phyloP scores from a whole-genome alignment of 257 asterid species.

The Capsicum baccatum region DNA sequence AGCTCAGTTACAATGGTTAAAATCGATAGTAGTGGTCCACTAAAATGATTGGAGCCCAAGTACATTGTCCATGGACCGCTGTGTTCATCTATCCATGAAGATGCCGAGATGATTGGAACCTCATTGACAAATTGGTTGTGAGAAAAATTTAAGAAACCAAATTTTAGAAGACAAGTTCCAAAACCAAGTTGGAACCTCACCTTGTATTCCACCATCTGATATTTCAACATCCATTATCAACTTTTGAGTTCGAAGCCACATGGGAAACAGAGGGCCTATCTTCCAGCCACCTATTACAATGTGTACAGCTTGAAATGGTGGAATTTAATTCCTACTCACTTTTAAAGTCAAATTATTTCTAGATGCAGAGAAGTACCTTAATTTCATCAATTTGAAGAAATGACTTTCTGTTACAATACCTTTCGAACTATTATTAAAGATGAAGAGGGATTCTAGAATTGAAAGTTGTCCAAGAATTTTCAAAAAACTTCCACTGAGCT shows the following conservation, averaged over 20 bases:
- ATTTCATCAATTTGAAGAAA: constrained; percentile 39
- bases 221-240: not conserved
- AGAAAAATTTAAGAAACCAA: not conserved
- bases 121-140: not conserved
- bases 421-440: constrained; percentile 33
- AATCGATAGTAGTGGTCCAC: constrained; percentile 36
- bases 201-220: not conserved
- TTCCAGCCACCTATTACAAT: not conserved
- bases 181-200: constrained; percentile 29
- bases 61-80: not conserved
- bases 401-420: constrained; percentile 43
- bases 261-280: constrained; percentile 1
- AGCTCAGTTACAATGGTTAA: not conserved
- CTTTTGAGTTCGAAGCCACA: not conserved
- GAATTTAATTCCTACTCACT: constrained; percentile 16
- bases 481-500: not conserved
- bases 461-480: constrained; percentile 35
- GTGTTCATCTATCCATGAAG: no score
- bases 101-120: not conserved
- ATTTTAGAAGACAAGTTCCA: constrained; percentile 20
- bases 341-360: constrained; percentile 33
- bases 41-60: constrained; percentile 40
- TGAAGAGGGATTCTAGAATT: not conserved
- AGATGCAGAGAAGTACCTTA: not conserved
- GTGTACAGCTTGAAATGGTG: not conserved